phyloP scores from a whole-genome alignment of 495 filamentous ascomycete genomes.

The Podospora anserina region DNA sequence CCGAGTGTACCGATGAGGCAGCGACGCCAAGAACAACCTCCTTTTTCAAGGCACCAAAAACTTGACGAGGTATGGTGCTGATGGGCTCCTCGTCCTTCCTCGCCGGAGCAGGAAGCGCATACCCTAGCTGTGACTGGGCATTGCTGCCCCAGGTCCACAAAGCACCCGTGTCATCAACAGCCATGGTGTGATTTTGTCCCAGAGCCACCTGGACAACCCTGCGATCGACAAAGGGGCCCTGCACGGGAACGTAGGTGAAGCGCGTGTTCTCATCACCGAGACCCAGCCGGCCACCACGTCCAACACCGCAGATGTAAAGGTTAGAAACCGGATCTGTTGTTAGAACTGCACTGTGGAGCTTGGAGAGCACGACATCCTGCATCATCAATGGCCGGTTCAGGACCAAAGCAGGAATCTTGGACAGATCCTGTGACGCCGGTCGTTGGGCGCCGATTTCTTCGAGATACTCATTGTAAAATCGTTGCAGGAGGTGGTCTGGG shows the following conservation, averaged over 20 bases:
- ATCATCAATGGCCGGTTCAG: conserved; percentile 66
- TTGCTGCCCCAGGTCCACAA: conserved; percentile 94
- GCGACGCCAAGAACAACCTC: conserved; percentile 78
- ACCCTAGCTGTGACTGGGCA: conserved; percentile 81
- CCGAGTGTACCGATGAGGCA: conserved; percentile 89
- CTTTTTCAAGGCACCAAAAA: conserved; percentile 86
- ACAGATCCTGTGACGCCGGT: conserved; percentile 33
- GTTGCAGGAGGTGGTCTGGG: conserved; percentile 71
- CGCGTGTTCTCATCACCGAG: conserved; percentile 85
- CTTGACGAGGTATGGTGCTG: conserved; percentile 75
- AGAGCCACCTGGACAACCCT: conserved; percentile 70
- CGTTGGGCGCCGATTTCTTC: conserved; percentile 32
- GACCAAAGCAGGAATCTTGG: conserved; percentile 64
- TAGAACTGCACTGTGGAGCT: conserved; percentile 85
- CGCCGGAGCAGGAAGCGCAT: conserved; percentile 54
- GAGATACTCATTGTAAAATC: conserved; percentile 63
- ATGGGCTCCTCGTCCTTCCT: conserved; percentile 75
- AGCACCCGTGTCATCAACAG: conserved; percentile 73
- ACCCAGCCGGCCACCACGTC: conserved; percentile 83
- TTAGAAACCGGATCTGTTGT: conserved; percentile 90
- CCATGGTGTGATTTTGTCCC: conserved; percentile 88
- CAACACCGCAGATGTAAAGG: conserved; percentile 89
- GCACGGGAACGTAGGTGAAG: conserved; percentile 77
- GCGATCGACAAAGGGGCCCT: conserved; percentile 66
- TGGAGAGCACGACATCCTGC: conserved; percentile 78